A percentile compares a stretch with the other conserved stretches of the same genome.
Evolutionary conservation across 768 basidiomycete genomes (phyloP).

Genomic region (Suillus plorans): DNA sequence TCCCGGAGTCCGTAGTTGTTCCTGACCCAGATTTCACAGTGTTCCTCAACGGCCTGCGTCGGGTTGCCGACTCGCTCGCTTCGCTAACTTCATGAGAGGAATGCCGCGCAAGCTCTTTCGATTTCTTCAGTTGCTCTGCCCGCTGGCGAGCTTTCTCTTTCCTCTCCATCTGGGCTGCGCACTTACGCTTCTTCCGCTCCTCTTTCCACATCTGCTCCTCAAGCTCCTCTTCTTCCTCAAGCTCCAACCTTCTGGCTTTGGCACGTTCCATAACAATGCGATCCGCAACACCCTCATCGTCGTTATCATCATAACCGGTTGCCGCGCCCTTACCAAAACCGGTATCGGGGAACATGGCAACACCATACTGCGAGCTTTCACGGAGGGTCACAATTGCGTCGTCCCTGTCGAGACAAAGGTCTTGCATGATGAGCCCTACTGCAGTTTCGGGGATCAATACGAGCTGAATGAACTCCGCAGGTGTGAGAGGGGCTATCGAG

Average conservation of each 20-base stretch:
- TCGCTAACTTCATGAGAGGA: constrained; percentile 3
- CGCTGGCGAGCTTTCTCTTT: constrained; percentile 24
- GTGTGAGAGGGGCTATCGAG: constrained; percentile 63
- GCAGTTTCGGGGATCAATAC: constrained; percentile 92
- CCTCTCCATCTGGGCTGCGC: constrained; percentile 15
- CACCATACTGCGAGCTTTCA: constrained; percentile 81
- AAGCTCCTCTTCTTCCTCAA: constrained; percentile 40
- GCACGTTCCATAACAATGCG: constrained; percentile 46
- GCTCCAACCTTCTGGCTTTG: constrained; percentile 37
- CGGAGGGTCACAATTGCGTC: constrained; percentile 60
- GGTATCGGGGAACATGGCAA: constrained; percentile 74
- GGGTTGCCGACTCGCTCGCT: constrained; percentile 19
- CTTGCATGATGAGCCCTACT: constrained; percentile 77
- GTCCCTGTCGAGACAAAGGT: constrained; percentile 49
- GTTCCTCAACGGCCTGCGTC: constrained; percentile 8
- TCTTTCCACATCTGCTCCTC: constrained; percentile 29
- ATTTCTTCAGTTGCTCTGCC: constrained; percentile 14
- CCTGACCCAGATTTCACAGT: not conserved
- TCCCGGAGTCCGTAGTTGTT: constrained; percentile 16
- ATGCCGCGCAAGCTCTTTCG: not conserved
- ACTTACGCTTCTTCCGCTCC: constrained; percentile 22
- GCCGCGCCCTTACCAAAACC: constrained; percentile 25
- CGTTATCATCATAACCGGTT: constrained; percentile 37
- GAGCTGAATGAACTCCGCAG: constrained; percentile 75
- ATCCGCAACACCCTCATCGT: constrained; percentile 35